Percentiles rank a stretch among this genome's conserved stretches.
Evolutionary conservation across 2,329 filamentous ascomycete genomes (phyloP).

Genomic region (Pseudocercospora cruenta): DNA sequence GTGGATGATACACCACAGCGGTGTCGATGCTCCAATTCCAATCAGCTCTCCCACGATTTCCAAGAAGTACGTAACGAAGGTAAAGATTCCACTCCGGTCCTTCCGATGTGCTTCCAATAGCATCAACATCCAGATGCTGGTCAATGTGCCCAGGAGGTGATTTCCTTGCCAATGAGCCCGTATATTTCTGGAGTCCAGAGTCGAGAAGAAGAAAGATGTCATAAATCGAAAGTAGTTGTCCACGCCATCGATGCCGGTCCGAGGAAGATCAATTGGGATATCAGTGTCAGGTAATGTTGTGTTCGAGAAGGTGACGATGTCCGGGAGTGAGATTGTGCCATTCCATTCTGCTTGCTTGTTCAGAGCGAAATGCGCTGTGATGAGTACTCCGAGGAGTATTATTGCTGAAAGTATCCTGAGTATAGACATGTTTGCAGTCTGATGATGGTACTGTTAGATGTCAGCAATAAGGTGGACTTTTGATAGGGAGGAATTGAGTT

Average conservation of each 20-base stretch:
- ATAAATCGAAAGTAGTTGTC: slow-evolving; percentile 33
- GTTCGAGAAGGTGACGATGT: slow-evolving; percentile 23
- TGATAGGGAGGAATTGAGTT: neutral
- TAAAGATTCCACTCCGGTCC: slow-evolving; percentile 14
- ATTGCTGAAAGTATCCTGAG: slow-evolving; percentile 3
- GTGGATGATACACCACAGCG: slow-evolving; percentile 28
- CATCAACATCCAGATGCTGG: slow-evolving; percentile 28
- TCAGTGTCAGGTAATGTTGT: slow-evolving; percentile 26
- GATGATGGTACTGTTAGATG: neutral
- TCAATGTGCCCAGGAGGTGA: slow-evolving; percentile 27
- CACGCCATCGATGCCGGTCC: slow-evolving; percentile 21
- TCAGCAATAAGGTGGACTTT: neutral
- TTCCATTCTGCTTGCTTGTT: slow-evolving; percentile 28
- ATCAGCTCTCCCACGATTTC: slow-evolving; percentile 30
- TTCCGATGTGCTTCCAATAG: slow-evolving; percentile 26
- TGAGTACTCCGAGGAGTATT: slow-evolving; percentile 12
- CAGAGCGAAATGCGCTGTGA: slow-evolving; percentile 23
- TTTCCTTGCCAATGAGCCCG: slow-evolving; percentile 28
- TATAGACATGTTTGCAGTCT: neutral
- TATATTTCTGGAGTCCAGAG: slow-evolving; percentile 26
- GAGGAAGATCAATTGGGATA: slow-evolving; percentile 26
- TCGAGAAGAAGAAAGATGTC: slow-evolving; percentile 27
- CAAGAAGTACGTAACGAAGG: slow-evolving; percentile 23
- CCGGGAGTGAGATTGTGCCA: slow-evolving; percentile 23
- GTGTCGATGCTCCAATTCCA: slow-evolving; percentile 29